Percentiles rank a stretch among this genome's conserved stretches.
Conservation (phyloP, 2,329 filamentous ascomycete species). For the Chrysoporthe austroafricana region DNA sequence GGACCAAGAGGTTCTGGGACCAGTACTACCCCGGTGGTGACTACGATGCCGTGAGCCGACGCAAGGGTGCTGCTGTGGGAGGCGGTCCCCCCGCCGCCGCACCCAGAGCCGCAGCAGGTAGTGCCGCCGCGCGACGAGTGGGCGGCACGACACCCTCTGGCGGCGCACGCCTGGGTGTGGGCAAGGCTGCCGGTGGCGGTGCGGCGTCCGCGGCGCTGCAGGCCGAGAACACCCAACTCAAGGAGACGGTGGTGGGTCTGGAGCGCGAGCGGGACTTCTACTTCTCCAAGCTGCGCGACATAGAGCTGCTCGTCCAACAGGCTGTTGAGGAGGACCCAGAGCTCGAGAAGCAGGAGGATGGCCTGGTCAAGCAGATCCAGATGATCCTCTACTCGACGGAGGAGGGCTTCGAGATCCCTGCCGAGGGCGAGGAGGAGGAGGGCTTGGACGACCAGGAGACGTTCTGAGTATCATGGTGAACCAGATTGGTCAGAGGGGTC, state of each 20-base stretch:
- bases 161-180: constrained; percentile 47
- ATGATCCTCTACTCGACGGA: constrained; percentile 97
- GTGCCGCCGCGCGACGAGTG: constrained; percentile 44
- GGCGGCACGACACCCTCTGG: constrained; percentile 67
- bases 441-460: constrained; percentile 78
- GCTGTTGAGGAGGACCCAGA: constrained; percentile 91
- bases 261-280: constrained; percentile 99
- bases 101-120: constrained; percentile 53
- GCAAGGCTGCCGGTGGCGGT: constrained; percentile 49
- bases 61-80: constrained; percentile 75
- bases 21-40: constrained; percentile 97
- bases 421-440: constrained; percentile 76
- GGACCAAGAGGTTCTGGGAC: constrained; percentile 96
- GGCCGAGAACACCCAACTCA: constrained; percentile 84
- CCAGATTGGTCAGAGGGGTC: background rate
- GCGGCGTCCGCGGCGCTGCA: constrained; percentile 73
- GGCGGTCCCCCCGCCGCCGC: constrained; percentile 52
- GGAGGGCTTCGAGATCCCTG: constrained; percentile 87
- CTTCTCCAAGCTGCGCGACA: constrained; percentile 97
- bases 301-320: constrained; percentile 91
- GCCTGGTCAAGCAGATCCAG: constrained; percentile 94
- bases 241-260: constrained; percentile 92
- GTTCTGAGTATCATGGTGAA: constrained; percentile 52
- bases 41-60: constrained; percentile 85
- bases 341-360: constrained; percentile 90